phyloP scores from a whole-genome alignment of 805 yeast genomes.

The Lachancea fermentati region DNA sequence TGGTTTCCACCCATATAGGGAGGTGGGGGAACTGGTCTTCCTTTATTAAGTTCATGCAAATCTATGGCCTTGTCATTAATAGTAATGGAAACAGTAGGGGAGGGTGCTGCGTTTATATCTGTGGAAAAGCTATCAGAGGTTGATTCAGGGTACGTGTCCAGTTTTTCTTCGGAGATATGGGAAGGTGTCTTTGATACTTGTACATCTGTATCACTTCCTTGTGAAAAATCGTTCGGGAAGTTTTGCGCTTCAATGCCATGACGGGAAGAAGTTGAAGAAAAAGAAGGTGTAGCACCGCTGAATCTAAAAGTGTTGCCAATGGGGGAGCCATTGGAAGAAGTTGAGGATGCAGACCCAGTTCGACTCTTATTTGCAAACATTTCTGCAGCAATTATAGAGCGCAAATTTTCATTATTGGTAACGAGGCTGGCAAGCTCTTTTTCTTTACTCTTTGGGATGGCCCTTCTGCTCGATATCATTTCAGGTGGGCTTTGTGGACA shows the following conservation, averaged over 20 bases:
- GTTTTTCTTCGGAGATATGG: not conserved
- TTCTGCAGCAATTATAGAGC: slow-evolving; percentile 15
- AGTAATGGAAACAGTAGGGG: not conserved
- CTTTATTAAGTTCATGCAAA: slow-evolving; percentile 6
- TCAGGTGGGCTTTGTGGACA: slow-evolving; percentile 12
- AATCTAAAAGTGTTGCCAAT: not conserved
- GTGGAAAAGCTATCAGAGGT: too few relatives aligned
- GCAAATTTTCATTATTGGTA: slow-evolving; percentile 1
- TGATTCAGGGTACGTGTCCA: too few relatives aligned
- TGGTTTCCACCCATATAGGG: not conserved
- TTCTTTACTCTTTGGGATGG: slow-evolving; percentile 19
- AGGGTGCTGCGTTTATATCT: not conserved
- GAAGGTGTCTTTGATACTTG: not conserved
- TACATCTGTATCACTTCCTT: too few relatives aligned
- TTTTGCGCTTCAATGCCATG: not conserved
- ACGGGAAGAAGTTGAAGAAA: slow-evolving; percentile 1
- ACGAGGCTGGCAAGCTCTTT: slow-evolving; percentile 3
- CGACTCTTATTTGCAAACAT: slow-evolving; percentile 29
- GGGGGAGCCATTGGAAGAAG: slow-evolving; percentile 10
- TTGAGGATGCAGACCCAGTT: slow-evolving; percentile 16
- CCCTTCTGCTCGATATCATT: slow-evolving; percentile 32
- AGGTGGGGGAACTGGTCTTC: slow-evolving; percentile 9
- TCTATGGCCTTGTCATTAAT: not conserved
- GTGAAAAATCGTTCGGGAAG: not conserved
- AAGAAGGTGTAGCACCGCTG: not conserved